Evolutionary conservation across 371 early-diverging fungal genomes (phyloP), one percentile per base, ranked within the genome.

Genomic region (Mucor circinelloides): DNA sequence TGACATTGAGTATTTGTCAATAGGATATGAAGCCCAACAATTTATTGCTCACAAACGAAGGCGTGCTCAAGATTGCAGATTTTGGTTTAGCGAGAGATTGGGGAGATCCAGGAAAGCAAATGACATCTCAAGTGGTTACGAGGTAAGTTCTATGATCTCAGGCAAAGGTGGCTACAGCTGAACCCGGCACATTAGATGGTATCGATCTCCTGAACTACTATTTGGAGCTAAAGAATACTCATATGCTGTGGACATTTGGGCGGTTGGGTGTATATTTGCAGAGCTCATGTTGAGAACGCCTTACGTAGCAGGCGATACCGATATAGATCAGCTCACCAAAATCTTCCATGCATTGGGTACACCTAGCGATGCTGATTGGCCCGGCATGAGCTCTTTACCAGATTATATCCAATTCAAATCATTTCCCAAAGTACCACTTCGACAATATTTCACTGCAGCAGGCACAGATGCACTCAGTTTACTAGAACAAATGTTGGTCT

Each of bases 1-100:
- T 13, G 6, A 1, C 52, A n/a, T n/a, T 10, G 10, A 23, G 36
- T 13, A 36, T 36, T 13, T 36, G 36, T 36, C 13, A 25, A 23
- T 62, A 90, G 90, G 99, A 99, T 92, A 88, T 99, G 88, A 99
- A 99, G 80, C 99, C 99, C 46, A 99, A 98, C 85, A 99, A 99
- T 81, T 93, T 99, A 83, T 81, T 99, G 61, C 78, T 99, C n/a
- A 91, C 91, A 0, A 79, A 78, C 8, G 89, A 92, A 72, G 99
- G 99, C 4, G 89, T 91, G 64, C 79, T 99, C 34, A 99, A 99
- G 74, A 83, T 99, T 76, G 99, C 99, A 0, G 99, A 99, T 95
- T 99, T 99, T 84, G 99, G 99, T 80, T 81, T 99, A 28, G 95
- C 99, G 31, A 76, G 99, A 34, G 93, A 95, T 68, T 99, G 87